phyloP scores from a whole-genome alignment of 441 rosid species.

The Theobroma grandiflorum region DNA sequence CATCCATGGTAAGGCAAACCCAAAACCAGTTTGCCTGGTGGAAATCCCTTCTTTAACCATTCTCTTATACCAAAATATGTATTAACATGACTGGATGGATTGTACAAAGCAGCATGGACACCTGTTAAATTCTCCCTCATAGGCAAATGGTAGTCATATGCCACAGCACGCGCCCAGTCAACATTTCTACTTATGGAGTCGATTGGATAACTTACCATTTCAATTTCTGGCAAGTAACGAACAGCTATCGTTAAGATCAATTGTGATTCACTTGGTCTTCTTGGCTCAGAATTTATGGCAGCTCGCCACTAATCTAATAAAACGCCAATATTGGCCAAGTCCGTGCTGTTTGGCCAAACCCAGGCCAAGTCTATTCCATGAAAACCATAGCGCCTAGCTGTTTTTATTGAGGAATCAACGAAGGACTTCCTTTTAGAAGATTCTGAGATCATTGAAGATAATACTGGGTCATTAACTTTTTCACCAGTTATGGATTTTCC shows the following conservation, averaged over 20 bases:
- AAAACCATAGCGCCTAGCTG: conserved; percentile 49
- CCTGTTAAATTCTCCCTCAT: conserved; percentile 44
- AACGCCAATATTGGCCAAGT: conserved; percentile 32
- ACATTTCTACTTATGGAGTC: conserved; percentile 40
- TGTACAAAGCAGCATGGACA: conserved; percentile 51
- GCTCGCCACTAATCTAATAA: conserved; percentile 53
- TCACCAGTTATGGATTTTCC: conserved; percentile 12
- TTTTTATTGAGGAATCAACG: conserved; percentile 44
- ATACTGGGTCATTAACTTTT: conserved; percentile 22
- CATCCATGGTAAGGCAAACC: conserved; percentile 66
- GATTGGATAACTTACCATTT: conserved; percentile 37
- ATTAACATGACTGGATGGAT: conserved; percentile 34
- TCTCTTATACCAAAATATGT: conserved; percentile 50
- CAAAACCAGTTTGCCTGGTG: conserved; percentile 45
- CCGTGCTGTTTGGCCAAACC: conserved; percentile 40
- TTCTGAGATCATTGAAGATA: conserved; percentile 47
- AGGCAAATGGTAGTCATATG: conserved; percentile 56
- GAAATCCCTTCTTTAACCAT: conserved; percentile 45
- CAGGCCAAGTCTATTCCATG: conserved; percentile 47
- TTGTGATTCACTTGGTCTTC: conserved; percentile 24
- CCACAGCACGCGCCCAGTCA: conserved; percentile 54
- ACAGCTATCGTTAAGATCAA: conserved; percentile 37
- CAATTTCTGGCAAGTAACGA: conserved; percentile 28
- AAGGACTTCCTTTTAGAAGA: conserved; percentile 42
- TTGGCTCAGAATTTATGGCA: conserved; percentile 42